Percentiles rank a stretch among this genome's conserved stretches.
These are phyloP conservation scores for Podospora fimiseda DNA, from an alignment of 495 filamentous ascomycete species.

Conservation along the genomic window DNA sequence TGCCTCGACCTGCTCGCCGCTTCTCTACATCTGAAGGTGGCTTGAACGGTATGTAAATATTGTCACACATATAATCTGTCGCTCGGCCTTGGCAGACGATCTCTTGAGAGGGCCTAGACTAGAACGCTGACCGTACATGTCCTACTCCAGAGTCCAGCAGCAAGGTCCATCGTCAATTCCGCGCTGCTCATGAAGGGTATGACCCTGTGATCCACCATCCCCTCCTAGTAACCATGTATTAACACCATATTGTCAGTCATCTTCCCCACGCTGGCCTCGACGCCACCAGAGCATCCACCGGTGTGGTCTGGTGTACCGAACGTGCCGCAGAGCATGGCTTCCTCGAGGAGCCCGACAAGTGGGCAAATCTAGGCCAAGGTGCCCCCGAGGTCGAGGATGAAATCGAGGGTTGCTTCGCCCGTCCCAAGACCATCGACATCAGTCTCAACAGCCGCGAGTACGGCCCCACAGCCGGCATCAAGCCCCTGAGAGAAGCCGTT, in stretches of 20 bases:
- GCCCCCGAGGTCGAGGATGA: slow-evolving; percentile 88
- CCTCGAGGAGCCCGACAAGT: slow-evolving; percentile 69
- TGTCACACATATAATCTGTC: not conserved
- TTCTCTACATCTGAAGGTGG: slow-evolving; percentile 49
- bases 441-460: slow-evolving; percentile 75
- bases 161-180: slow-evolving; percentile 79
- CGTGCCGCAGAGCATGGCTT: slow-evolving; percentile 74
- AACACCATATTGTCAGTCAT: slow-evolving; percentile 37
- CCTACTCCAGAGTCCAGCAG: slow-evolving; percentile 58
- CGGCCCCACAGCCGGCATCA: slow-evolving; percentile 90
- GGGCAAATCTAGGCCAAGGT: slow-evolving; percentile 94
- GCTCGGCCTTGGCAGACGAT: slow-evolving; percentile 1
- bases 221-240: not conserved
- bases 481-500: slow-evolving; percentile 81
- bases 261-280: slow-evolving; percentile 85
- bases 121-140: slow-evolving; percentile 6
- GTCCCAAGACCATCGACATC: slow-evolving; percentile 78
- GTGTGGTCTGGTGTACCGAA: slow-evolving; percentile 84
- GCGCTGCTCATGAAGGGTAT: slow-evolving; percentile 73
- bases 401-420: slow-evolving; percentile 80
- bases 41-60: slow-evolving; percentile 33
- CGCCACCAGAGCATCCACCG: slow-evolving; percentile 71
- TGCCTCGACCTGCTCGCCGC: slow-evolving; percentile 41
- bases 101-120: slow-evolving; percentile 10
- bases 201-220: not conserved